These are phyloP conservation scores for Lachnellula cervina DNA, from an alignment of 2,329 filamentous ascomycete genomes.

Conservation along the genomic window DNA sequence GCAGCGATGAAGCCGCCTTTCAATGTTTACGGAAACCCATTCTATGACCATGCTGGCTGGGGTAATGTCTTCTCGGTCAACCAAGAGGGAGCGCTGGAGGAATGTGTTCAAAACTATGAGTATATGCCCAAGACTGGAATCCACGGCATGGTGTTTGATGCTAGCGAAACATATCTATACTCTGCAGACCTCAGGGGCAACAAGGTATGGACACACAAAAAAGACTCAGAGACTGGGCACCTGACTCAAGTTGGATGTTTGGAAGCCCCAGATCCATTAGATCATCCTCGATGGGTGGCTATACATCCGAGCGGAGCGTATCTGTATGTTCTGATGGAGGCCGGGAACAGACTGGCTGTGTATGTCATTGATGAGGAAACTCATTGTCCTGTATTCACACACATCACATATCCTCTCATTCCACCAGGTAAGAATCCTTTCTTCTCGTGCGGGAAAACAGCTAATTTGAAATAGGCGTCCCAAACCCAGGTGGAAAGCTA, in stretches of 20 bases:
- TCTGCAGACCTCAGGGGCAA: conserved; percentile 74
- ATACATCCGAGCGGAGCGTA: conserved; percentile 74
- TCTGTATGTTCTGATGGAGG: conserved; percentile 84
- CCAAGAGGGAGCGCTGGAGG: conserved; percentile 49
- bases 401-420: conserved; percentile 71
- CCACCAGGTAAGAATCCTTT: conserved; percentile 54
- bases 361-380: conserved; percentile 73
- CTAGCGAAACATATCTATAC: conserved; percentile 69
- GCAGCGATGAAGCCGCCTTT: conserved; percentile 73
- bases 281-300: conserved; percentile 86
- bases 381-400: conserved; percentile 72
- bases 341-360: conserved; percentile 77
- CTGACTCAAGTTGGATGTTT: conserved; percentile 68
- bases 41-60: conserved; percentile 79
- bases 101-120: conserved; percentile 67
- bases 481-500: conserved; percentile 45
- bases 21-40: conserved; percentile 83
- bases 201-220: conserved; percentile 80
- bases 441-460: neutral
- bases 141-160: conserved; percentile 79
- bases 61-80: conserved; percentile 71
- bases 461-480: conserved; percentile 23
- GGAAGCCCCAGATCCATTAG: conserved; percentile 62
- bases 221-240: conserved; percentile 54
- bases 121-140: conserved; percentile 68